These are phyloP conservation scores for Colletotrichum endophyticum DNA, from an alignment of 2,329 filamentous ascomycete genomes.

Conservation along the genomic window DNA sequence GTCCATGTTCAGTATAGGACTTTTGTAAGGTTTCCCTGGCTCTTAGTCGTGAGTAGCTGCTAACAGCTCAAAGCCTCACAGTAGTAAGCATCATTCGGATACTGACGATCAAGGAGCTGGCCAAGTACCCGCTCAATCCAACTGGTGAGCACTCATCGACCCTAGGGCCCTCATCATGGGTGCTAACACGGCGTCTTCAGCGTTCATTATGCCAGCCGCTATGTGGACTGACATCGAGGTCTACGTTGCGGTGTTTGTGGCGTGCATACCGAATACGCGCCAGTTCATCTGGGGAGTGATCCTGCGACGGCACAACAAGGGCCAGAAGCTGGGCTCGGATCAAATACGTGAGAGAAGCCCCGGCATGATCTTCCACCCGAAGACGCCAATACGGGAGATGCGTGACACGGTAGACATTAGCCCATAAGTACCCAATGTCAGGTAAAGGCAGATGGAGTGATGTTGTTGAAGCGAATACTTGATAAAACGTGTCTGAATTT, in stretches of 20 bases:
- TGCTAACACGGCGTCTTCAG: background rate
- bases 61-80: background rate
- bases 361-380: background rate
- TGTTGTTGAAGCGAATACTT: background rate
- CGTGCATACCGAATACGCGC: background rate
- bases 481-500: background rate
- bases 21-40: background rate
- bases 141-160: constrained; percentile 6
- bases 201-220: constrained; percentile 30
- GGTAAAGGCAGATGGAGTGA: background rate
- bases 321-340: background rate
- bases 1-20: background rate
- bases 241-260: background rate
- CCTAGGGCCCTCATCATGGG: background rate
- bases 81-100: background rate
- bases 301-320: background rate
- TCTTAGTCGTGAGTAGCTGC: background rate
- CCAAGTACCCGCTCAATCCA: background rate
- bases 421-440: background rate
- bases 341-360: background rate
- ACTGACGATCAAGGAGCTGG: background rate
- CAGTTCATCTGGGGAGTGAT: background rate
- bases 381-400: background rate
- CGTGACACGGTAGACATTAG: background rate
- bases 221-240: constrained; percentile 20